Base-by-base conservation (phyloP, 2,329 filamentous ascomycete genomes). In the Onygena corvina region DNA sequence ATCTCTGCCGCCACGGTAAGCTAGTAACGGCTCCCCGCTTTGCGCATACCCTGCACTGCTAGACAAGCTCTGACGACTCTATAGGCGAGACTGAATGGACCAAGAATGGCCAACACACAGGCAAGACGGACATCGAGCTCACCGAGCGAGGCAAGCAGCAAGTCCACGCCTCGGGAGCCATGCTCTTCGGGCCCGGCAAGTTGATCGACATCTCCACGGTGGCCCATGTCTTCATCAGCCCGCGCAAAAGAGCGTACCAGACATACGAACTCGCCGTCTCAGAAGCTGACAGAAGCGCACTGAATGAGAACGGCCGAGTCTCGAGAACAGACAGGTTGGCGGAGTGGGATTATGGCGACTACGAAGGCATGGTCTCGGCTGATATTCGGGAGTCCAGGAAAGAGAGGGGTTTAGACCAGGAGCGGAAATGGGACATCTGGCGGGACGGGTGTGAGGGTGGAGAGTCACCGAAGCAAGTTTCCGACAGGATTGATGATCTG, bases 341-440 rank as follows among this genome's bases (percentile, higher is more conserved):
- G 1, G 78, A 81, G 60, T 82, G 79, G 79, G 73, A 76, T 52
- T 82, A 81, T 61, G 78, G 79, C 40, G 65, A 72, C 52, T 82
- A 81, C 59, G 79, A 82, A 60, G 79, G 79, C 8, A 60, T 79
- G 20, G 70, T 69, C 40, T 69, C 67, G 5, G 58, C 64, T n/a
- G 65, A 77, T 56, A 81, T 81, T 46, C 64, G 66, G 11, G 59
- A 64, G 23, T 55, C 64, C 52, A 67, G 77, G 51, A 63, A 67
- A 53, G 56, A 68, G 49, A 63, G 67, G 6, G 75, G 75, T 0
- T 61, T 77, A 14, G 67, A 72, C n/a, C 57, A 56, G 30, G 60
- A 64, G 21, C 68, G 76, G 60, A 33, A 40, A 5, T 50, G 49
- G 49, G 12, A 33, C 20, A 78, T 80, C 45, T 79, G 76, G 76